Conservation (phyloP, 306 rosid genomes). For the Dalbergia oliveri region DNA sequence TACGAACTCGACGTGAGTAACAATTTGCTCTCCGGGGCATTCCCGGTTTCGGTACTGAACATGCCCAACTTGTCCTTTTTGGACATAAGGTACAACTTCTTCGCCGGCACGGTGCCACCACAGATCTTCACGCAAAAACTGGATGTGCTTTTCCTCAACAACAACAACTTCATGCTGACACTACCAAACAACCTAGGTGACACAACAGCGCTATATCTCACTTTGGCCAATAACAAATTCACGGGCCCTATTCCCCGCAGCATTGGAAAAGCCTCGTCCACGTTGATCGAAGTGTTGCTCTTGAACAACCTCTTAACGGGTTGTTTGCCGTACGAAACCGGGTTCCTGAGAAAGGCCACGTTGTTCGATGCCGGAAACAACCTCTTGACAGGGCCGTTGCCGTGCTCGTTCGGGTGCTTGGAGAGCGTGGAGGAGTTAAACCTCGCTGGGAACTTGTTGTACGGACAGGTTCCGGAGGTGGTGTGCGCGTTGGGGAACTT, state of each 20-base stretch:
- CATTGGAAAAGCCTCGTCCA: conserved; percentile 59
- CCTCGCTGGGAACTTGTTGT: conserved; percentile 64
- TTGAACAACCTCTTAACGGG: conserved; percentile 74
- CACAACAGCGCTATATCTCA: conserved; percentile 67
- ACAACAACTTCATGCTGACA: conserved; percentile 68
- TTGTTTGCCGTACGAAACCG: conserved; percentile 81
- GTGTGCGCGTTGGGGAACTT: conserved; percentile 63
- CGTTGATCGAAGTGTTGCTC: conserved; percentile 65
- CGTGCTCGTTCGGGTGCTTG: conserved; percentile 73
- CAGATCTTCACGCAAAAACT: conserved; percentile 62
- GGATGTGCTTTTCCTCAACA: conserved; percentile 73
- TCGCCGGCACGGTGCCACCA: conserved; percentile 74
- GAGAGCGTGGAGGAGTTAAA: conserved; percentile 67
- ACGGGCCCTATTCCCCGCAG: conserved; percentile 70
- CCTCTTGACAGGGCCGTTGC: conserved; percentile 74
- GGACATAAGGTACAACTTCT: conserved; percentile 76
- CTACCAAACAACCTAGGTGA: conserved; percentile 62
- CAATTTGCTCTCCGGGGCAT: conserved; percentile 72
- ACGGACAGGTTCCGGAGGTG: conserved; percentile 78
- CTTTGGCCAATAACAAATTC: conserved; percentile 85
- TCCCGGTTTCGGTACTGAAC: conserved; percentile 65
- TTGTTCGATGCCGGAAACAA: conserved; percentile 69
- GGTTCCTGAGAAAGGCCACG: conserved; percentile 52
- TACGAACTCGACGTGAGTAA: conserved; percentile 86
- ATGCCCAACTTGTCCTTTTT: conserved; percentile 61